A percentile compares a stretch with the other conserved stretches of the same genome.
phyloP scores from a whole-genome alignment of 768 basidiomycete genomes.

The Tylopilus intermedius region DNA sequence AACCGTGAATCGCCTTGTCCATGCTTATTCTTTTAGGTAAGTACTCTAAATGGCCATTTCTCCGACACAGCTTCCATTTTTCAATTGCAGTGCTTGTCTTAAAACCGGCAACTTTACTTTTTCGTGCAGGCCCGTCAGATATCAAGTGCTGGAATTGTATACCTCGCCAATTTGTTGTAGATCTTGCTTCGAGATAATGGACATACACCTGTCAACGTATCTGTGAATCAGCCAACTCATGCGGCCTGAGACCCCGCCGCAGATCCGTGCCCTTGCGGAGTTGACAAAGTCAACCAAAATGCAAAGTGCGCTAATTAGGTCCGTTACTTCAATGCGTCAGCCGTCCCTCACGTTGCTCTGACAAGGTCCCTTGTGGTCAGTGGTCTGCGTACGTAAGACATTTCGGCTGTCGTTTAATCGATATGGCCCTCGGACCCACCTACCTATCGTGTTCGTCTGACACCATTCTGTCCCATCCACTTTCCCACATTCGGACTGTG shows the following conservation, averaged over 20 bases:
- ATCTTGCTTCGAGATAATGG: slow-evolving; percentile 22
- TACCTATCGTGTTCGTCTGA: slow-evolving; percentile 31
- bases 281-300: slow-evolving; percentile 29
- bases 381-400: slow-evolving; percentile 31
- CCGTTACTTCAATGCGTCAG: slow-evolving; percentile 26
- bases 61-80: slow-evolving; percentile 17
- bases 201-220: slow-evolving; percentile 21
- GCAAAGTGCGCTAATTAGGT: slow-evolving; percentile 32
- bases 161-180: slow-evolving; percentile 25
- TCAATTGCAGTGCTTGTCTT: slow-evolving; percentile 17
- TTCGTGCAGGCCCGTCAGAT: slow-evolving; percentile 14
- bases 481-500: slow-evolving; percentile 32
- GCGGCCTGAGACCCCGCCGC: slow-evolving; percentile 27
- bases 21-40: slow-evolving; percentile 25
- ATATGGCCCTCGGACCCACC: slow-evolving; percentile 37
- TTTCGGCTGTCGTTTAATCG: slow-evolving; percentile 36
- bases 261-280: slow-evolving; percentile 23
- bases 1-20: slow-evolving; percentile 16
- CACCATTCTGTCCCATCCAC: slow-evolving; percentile 24
- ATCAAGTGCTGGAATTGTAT: slow-evolving; percentile 23
- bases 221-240: slow-evolving; percentile 13
- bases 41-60: slow-evolving; percentile 8
- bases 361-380: slow-evolving; percentile 32
- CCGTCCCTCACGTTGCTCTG: slow-evolving; percentile 27
- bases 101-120: slow-evolving; percentile 17